Conservation (phyloP, 2,329 filamentous ascomycete genomes). For the Ceratocystis diversiconidia region DNA sequence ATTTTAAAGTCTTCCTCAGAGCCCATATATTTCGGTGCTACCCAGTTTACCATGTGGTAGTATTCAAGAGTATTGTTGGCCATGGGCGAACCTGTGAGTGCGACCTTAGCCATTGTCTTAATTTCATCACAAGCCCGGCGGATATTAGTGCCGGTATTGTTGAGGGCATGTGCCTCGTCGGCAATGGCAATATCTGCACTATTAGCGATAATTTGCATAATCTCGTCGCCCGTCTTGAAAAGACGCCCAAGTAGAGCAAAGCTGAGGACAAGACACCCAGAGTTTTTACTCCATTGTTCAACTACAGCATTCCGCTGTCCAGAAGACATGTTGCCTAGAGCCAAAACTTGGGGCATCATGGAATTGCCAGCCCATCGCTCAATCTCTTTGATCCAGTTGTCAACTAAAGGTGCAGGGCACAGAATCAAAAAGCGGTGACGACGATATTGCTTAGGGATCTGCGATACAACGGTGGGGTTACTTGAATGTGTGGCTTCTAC, state of each 20-base stretch:
- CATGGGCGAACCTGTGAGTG: slow-evolving; percentile 73
- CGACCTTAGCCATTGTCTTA: slow-evolving; percentile 56
- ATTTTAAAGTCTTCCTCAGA: slow-evolving; percentile 50
- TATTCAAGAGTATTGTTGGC: slow-evolving; percentile 77
- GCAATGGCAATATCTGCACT: slow-evolving; percentile 61
- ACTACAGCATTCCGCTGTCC: slow-evolving; percentile 4
- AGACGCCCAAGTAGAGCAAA: slow-evolving; percentile 47
- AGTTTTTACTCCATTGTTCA: slow-evolving; percentile 43
- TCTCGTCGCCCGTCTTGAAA: slow-evolving; percentile 25
- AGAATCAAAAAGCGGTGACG: slow-evolving; percentile 54
- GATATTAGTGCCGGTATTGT: slow-evolving; percentile 44
- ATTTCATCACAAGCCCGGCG: slow-evolving; percentile 44
- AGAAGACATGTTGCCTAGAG: neutral
- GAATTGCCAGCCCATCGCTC: slow-evolving; percentile 29
- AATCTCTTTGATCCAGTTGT: slow-evolving; percentile 76
- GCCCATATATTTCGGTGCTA: slow-evolving; percentile 66
- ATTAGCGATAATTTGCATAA: slow-evolving; percentile 37
- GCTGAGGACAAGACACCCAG: slow-evolving; percentile 64
- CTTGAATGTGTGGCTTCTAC: slow-evolving; percentile 48
- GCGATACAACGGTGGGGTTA: slow-evolving; percentile 41
- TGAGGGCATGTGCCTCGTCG: slow-evolving; percentile 73
- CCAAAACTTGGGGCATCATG: slow-evolving; percentile 9
- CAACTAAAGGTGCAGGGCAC: slow-evolving; percentile 58
- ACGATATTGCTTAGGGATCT: slow-evolving; percentile 54
- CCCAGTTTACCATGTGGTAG: slow-evolving; percentile 76